Base-by-base conservation (phyloP, 768 basidiomycete species). In the Pleurotus citrinopileatus region DNA sequence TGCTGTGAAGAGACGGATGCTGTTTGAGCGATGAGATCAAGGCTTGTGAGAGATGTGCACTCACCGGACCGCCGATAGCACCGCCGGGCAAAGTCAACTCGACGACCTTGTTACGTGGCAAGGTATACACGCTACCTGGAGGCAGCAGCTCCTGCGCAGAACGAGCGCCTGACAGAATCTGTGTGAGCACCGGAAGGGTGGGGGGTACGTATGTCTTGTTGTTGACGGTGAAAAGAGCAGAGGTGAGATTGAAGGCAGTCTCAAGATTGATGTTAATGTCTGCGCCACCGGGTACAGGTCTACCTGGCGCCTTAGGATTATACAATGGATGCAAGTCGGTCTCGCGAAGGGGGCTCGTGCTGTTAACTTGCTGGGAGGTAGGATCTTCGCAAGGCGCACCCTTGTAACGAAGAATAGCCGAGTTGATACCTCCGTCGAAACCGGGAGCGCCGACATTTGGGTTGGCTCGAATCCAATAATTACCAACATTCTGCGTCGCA, bases 111-210 rank as follows among this genome's bases (percentile, higher is more conserved):
- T 76, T 70, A 4, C 54, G 43, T 0, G 71, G 71, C 6, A 77
- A 57, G 9, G 63, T 55, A 52, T 70, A 72, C 8, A 75, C 66
- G 23, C 64, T 60, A 17, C 72, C 71, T 6, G 61, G 51, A 1
- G 66, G 60, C 1, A 68, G 61, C 22, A 76, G 55, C 8, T 63
- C 60, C 34, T 67, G 61, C 0, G 74, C 60, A 6, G 63, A 62
- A 6, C 47, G 42, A 1, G 67, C 60, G 6, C 75, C 76, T 28
- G 69, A 73, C 34, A 76, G 44, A 23, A 77, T 72, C 34, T 76
- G 75, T 38, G 77, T 50, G 2, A 76, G 63, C 3, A 72, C 71
- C 0, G 75, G 75, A 4, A 70, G 64, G 0, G 65, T 60, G 0
- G 75, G 72, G 1, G 66, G 62, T 19, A 47, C 46, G 60, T 60